phyloP scores from a whole-genome alignment of 495 filamentous ascomycete genomes.

The Parathielavia appendiculata region DNA sequence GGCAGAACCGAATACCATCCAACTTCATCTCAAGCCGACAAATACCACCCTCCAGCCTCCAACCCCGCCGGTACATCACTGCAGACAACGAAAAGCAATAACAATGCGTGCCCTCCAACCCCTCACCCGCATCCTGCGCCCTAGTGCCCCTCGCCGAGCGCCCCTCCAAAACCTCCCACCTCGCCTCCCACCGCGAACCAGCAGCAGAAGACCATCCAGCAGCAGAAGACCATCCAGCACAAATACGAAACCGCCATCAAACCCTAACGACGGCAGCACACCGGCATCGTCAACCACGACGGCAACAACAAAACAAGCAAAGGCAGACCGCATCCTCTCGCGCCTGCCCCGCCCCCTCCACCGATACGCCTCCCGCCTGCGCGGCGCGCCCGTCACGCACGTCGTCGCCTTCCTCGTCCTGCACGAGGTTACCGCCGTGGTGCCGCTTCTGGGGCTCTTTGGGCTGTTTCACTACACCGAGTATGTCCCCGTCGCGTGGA shows the following conservation, averaged over 20 bases:
- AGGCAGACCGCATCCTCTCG: slow-evolving; percentile 50
- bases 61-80: background rate
- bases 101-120: background rate
- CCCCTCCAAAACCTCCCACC: background rate
- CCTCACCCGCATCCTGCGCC: slow-evolving; percentile 2
- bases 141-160: background rate
- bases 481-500: slow-evolving; percentile 53
- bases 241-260: background rate
- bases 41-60: background rate
- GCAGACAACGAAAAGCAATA: too few species aligned
- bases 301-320: background rate
- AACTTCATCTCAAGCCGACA: background rate
- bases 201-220: background rate
- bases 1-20: background rate
- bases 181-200: background rate
- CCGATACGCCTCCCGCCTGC: slow-evolving; percentile 60
- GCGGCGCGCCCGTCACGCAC: slow-evolving; percentile 73
- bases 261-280: background rate
- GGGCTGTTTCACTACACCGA: slow-evolving; percentile 69
- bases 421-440: slow-evolving; percentile 83
- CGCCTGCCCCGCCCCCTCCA: slow-evolving; percentile 54
- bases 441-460: slow-evolving; percentile 71
- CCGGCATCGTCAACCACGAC: background rate
- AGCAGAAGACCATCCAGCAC: slow-evolving; percentile 3
- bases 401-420: slow-evolving; percentile 81